Base-by-base conservation (phyloP, 805 yeast species). In the Spathaspora passalidarum region DNA sequence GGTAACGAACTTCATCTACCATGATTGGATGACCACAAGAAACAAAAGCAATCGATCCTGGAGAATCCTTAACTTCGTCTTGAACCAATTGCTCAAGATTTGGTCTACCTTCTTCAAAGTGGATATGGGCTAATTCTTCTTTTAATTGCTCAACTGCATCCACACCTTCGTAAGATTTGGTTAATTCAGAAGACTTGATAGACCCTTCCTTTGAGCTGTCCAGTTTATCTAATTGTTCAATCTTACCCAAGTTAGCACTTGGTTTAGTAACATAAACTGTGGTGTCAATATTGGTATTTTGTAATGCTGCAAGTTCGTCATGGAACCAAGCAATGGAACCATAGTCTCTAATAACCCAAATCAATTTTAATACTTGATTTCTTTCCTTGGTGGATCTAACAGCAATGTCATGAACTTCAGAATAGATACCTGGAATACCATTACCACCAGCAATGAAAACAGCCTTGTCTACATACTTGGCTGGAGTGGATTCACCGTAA, bases 361-460 rank as follows among this genome's bases (percentile, higher is more conserved):
- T 63, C 44, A 87, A 69, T 46, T 77, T 75, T 23, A 68, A 37
- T 3, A 45, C 42, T 38, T 56, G 55, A 11, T 53, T 50, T 7
- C 32, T 49, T 39, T 63, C 56, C 23, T 51, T 39, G 6, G 43
- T 45, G 1, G 62, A 52, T 22, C 56, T 59, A 10, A 34, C 37
- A 16, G 63, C 62, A 45, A 65, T 48, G 45, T 64, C 60, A 34
- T 54, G 44, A 39, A 71, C 73, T 51, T 73, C 75, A 17, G 72
- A 68, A 40, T 65, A 62, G 18, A 74, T 63, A 21, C 82, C 87
- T 0, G 92, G 82, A 43, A 86, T 69, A 44, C 94, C 94, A 44
- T 81, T 81, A 23, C 94, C 92, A 40, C 89, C 91, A 6, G 91
- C 84, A 19, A 86, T 50, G 37, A 83, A 72, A 6, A 84, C 70